These are phyloP conservation scores for Phytophthora pini DNA, from an alignment of 352 stramenopile species.

Conservation along the genomic window DNA sequence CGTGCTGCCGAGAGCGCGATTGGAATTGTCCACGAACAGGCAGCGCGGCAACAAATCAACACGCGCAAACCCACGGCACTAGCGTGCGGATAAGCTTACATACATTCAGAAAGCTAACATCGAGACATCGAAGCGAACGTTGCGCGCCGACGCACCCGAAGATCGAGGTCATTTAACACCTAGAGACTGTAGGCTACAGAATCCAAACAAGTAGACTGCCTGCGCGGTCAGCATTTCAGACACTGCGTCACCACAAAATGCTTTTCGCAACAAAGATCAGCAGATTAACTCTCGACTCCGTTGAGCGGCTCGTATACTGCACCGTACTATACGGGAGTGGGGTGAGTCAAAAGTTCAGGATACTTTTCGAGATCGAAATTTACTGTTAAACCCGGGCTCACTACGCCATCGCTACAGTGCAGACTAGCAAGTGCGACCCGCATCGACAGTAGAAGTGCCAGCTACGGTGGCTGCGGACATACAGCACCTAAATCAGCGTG, in stretches of 20 bases:
- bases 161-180: too few relatives aligned
- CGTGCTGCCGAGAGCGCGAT: slow-evolving; percentile 14
- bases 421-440: too few relatives aligned
- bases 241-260: too few relatives aligned
- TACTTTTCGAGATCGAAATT: not conserved
- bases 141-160: slow-evolving; percentile 2
- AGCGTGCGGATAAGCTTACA: slow-evolving; percentile 23
- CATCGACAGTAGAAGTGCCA: not conserved
- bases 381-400: slow-evolving; percentile 2
- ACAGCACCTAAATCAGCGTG: slow-evolving; percentile 14
- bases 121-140: slow-evolving; percentile 11
- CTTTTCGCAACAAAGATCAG: too few relatives aligned
- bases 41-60: slow-evolving; percentile 32
- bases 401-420: not conserved
- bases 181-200: too few relatives aligned
- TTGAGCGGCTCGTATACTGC: too few relatives aligned
- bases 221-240: too few relatives aligned
- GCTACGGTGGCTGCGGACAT: not conserved
- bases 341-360: slow-evolving; percentile 1
- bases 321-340: too few relatives aligned
- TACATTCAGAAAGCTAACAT: slow-evolving; percentile 23
- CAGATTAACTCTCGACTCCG: too few relatives aligned
- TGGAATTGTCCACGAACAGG: slow-evolving; percentile 33
- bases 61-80: slow-evolving; percentile 14
- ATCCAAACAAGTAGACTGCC: too few relatives aligned